These are phyloP conservation scores for Poronia punctata DNA, from an alignment of 495 filamentous ascomycete genomes.

Conservation along the genomic window DNA sequence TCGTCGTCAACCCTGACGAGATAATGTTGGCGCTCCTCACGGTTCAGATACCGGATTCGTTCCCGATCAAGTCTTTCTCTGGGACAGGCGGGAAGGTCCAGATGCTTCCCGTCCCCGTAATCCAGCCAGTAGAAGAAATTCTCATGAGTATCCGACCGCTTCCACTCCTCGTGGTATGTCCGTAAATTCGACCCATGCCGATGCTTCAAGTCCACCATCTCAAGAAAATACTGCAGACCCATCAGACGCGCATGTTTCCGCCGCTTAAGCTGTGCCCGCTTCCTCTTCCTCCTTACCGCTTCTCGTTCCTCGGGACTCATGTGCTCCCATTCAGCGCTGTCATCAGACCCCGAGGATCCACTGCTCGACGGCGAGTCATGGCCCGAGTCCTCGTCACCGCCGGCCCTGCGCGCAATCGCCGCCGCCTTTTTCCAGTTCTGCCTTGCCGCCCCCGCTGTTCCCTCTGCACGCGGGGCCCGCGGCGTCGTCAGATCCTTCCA, in stretches of 20 bases:
- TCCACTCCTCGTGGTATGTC: slow-evolving; percentile 82
- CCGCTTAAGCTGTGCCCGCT: slow-evolving; percentile 38
- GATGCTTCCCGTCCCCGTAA: slow-evolving; percentile 58
- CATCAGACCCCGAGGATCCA: slow-evolving; percentile 22
- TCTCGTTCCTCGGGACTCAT: slow-evolving; percentile 30
- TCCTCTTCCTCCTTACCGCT: slow-evolving; percentile 29
- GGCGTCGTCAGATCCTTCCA: slow-evolving; percentile 51
- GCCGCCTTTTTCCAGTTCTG: slow-evolving; percentile 70
- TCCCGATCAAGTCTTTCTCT: slow-evolving; percentile 62
- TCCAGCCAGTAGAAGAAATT: slow-evolving; percentile 99
- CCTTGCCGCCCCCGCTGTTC: slow-evolving; percentile 34
- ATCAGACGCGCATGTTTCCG: slow-evolving; percentile 63
- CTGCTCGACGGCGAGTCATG: slow-evolving; percentile 11
- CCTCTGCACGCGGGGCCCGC: slow-evolving; percentile 33
- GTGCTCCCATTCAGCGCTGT: slow-evolving; percentile 27
- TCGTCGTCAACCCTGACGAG: slow-evolving; percentile 61
- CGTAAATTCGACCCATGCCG: slow-evolving; percentile 79
- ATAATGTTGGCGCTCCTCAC: slow-evolving; percentile 66
- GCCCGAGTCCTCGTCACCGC: slow-evolving; percentile 49
- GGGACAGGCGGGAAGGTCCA: slow-evolving; percentile 53
- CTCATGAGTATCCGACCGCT: slow-evolving; percentile 63
- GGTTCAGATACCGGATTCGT: slow-evolving; percentile 64
- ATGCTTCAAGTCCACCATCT: slow-evolving; percentile 89
- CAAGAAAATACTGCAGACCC: slow-evolving; percentile 85
- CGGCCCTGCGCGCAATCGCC: slow-evolving; percentile 63